These are phyloP conservation scores for Anthracocystis panici-leucophaei DNA, from an alignment of 1,284 basidiomycete species.

Conservation along the genomic window DNA sequence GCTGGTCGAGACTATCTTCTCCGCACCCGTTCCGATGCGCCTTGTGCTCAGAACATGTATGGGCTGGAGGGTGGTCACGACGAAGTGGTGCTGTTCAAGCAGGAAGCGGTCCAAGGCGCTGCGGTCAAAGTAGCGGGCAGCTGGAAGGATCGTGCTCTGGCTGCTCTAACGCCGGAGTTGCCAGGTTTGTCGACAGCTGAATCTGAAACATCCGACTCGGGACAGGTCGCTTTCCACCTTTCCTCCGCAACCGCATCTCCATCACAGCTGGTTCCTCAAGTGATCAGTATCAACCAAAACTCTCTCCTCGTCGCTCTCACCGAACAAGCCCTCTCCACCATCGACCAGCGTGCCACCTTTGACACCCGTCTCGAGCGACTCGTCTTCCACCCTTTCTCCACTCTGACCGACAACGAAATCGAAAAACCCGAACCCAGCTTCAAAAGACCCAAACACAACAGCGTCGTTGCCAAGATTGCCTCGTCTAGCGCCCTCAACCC, in stretches of 20 bases:
- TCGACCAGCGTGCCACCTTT: constrained; percentile 22
- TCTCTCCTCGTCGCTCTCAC: constrained; percentile 12
- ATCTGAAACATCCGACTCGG: neutral
- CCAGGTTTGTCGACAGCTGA: neutral
- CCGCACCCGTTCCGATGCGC: neutral
- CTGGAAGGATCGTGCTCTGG: constrained; percentile 5
- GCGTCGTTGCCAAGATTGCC: constrained; percentile 32
- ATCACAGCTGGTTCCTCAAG: neutral
- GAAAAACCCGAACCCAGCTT: constrained; percentile 34
- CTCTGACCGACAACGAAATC: neutral
- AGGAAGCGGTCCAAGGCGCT: constrained; percentile 10
- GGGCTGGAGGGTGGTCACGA: neutral
- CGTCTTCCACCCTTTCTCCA: constrained; percentile 16
- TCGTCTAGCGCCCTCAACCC: constrained; percentile 24
- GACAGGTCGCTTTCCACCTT: constrained; percentile 18
- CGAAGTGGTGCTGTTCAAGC: constrained; percentile 35
- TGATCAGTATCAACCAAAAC: neutral
- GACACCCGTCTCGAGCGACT: constrained; percentile 38
- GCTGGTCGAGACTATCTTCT: neutral
- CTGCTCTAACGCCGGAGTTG: neutral
- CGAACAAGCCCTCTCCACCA: constrained; percentile 1
- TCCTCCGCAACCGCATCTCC: no score
- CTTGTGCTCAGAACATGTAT: neutral
- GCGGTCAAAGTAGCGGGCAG: neutral
- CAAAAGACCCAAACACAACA: constrained; percentile 36